Conservation (phyloP, 83 land plant genomes). For the Diphasiastrum complanatum region DNA sequence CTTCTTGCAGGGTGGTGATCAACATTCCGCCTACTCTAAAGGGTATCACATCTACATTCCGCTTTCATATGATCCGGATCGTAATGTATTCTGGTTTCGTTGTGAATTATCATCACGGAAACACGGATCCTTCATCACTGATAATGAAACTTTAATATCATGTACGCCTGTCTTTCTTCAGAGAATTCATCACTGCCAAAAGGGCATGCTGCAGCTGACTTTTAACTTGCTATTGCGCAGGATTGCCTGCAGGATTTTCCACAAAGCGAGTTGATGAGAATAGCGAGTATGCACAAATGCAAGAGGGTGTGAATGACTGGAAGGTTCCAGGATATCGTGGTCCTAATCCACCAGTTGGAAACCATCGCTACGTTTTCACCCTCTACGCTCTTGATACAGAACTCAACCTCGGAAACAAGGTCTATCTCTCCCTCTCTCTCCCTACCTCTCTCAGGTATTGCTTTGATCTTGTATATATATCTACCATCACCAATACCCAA, state of each 20-base stretch:
- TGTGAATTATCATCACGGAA: not conserved
- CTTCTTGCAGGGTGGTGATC: constrained; percentile 44
- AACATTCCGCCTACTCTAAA: constrained; percentile 76
- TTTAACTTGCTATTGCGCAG: constrained; percentile 12
- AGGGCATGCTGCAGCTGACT: not conserved
- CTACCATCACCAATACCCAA: not conserved
- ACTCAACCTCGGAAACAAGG: constrained; percentile 5
- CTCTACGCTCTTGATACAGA: constrained; percentile 67
- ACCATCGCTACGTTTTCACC: constrained; percentile 48
- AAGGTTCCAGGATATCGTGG: constrained; percentile 78
- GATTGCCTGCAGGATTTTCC: constrained; percentile 72
- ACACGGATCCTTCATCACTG: not conserved
- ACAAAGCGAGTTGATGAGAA: constrained; percentile 43
- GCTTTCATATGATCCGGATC: not conserved
- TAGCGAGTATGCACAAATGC: constrained; percentile 50
- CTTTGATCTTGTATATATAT: not conserved
- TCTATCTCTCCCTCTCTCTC: too few relatives aligned
- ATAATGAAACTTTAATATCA: too few relatives aligned
- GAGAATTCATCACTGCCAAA: too few relatives aligned
- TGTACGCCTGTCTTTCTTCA: not conserved
- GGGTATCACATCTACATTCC: constrained; percentile 18
- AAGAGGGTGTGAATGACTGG: constrained; percentile 60
- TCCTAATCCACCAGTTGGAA: constrained; percentile 45
- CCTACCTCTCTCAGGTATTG: not conserved
- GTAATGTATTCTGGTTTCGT: not conserved